A percentile compares a stretch with the other conserved stretches of the same genome.
Conservation (phyloP, 2,329 filamentous ascomycete species). For the Fusarium virguliforme region DNA sequence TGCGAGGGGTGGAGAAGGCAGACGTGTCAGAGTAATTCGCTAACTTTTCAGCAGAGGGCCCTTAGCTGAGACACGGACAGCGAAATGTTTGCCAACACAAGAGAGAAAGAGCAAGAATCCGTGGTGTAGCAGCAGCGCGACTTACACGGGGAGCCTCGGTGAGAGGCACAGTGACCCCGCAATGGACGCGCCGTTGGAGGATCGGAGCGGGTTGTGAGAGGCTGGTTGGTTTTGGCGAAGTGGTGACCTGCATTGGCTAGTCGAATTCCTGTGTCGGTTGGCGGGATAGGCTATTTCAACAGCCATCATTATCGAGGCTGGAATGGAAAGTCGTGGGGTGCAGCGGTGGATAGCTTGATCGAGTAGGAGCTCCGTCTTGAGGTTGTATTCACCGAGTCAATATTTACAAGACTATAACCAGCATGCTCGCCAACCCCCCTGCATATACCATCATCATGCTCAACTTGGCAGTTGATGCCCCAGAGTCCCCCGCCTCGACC, state of each 20-base stretch:
- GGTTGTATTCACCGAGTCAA: neutral
- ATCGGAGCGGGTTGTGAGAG: conserved; percentile 24
- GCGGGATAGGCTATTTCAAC: conserved; percentile 15
- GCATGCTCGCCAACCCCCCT: conserved; percentile 15
- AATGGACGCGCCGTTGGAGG: conserved; percentile 23
- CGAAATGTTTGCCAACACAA: conserved; percentile 2
- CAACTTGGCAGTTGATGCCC: conserved; percentile 13
- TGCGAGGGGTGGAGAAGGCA: conserved; percentile 28
- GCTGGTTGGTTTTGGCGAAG: conserved; percentile 40
- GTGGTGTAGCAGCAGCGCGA: neutral
- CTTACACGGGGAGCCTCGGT: conserved; percentile 21
- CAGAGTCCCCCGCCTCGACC: conserved; percentile 54
- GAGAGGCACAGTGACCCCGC: conserved; percentile 33
- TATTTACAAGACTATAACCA: conserved; percentile 7
- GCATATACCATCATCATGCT: conserved; percentile 17
- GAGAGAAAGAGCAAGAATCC: conserved; percentile 6
- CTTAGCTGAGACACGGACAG: conserved; percentile 15
- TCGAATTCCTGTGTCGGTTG: conserved; percentile 24
- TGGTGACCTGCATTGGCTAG: conserved; percentile 51
- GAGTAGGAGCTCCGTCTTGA: conserved; percentile 6
- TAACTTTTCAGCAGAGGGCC: conserved; percentile 6
- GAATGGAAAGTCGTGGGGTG: neutral
- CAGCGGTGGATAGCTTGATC: neutral
- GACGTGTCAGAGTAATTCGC: conserved; percentile 35
- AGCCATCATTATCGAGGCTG: conserved; percentile 1